These are phyloP conservation scores for Aspergillus haitiensis DNA, from an alignment of 495 filamentous ascomycete species.

Conservation along the genomic window DNA sequence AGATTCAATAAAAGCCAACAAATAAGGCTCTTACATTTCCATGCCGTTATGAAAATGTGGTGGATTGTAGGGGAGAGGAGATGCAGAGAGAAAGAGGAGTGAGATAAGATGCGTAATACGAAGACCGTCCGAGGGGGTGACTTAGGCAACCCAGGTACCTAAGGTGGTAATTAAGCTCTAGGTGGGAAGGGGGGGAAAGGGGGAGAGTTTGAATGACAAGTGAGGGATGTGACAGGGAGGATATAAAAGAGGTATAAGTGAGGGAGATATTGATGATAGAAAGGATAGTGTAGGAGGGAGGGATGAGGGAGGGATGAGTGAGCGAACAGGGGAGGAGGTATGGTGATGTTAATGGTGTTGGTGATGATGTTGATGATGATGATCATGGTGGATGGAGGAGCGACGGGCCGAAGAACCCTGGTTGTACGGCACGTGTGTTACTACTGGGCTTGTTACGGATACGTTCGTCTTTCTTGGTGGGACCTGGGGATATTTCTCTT, in stretches of 20 bases:
- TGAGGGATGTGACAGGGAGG: neutral
- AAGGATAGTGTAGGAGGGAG: neutral
- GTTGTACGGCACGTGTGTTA: slow-evolving; percentile 18
- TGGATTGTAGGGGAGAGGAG: neutral
- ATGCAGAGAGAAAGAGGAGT: neutral
- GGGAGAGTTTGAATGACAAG: neutral
- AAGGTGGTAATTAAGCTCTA: slow-evolving; percentile 5
- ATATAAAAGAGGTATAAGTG: slow-evolving; percentile 3
- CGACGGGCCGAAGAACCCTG: slow-evolving; percentile 17
- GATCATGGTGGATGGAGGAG: slow-evolving; percentile 17
- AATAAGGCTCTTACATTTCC: slow-evolving; percentile 12
- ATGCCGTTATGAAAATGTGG: neutral
- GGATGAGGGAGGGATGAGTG: neutral
- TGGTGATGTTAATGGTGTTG: slow-evolving; percentile 2
- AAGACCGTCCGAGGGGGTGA: slow-evolving; percentile 1
- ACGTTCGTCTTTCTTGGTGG: neutral
- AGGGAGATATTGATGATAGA: slow-evolving; percentile 1
- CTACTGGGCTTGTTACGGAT: slow-evolving; percentile 6
- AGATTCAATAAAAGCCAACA: slow-evolving; percentile 10
- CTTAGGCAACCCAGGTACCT: neutral
- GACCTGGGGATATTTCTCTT: neutral
- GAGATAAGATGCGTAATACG: slow-evolving; percentile 12
- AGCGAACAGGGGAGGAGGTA: slow-evolving; percentile 8
- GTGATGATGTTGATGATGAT: slow-evolving; percentile 7
- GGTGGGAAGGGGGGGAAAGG: slow-evolving; percentile 4